Conservation (phyloP, 495 filamentous ascomycete species). For the Talaromyces thailandensis region DNA sequence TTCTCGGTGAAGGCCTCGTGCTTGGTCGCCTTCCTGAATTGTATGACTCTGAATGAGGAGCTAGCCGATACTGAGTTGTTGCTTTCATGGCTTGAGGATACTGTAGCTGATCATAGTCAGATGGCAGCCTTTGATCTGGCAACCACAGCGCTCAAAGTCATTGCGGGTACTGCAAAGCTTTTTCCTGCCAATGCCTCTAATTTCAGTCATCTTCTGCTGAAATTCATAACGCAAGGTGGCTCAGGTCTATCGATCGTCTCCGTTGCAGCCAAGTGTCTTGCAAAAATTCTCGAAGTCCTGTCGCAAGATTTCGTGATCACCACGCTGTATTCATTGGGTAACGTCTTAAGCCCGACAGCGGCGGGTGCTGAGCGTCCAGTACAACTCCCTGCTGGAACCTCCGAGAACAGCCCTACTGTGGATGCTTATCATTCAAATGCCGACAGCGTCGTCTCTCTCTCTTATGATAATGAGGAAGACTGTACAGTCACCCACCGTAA, state of each 20-base stretch:
- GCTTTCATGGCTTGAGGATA: conserved; percentile 76
- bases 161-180: conserved; percentile 69
- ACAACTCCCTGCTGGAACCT: conserved; percentile 6
- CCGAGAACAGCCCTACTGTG: conserved; percentile 14
- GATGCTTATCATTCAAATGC: conserved; percentile 21
- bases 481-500: conserved; percentile 61
- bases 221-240: conserved; percentile 71
- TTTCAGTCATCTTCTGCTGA: conserved; percentile 72
- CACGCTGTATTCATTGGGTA: conserved; percentile 87
- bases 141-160: conserved; percentile 64
- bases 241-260: conserved; percentile 52
- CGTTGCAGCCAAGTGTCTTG: conserved; percentile 73
- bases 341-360: conserved; percentile 66
- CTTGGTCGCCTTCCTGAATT: conserved; percentile 78
- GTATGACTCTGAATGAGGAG: conserved; percentile 67
- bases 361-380: conserved; percentile 17
- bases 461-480: conserved; percentile 64
- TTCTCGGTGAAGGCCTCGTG: conserved; percentile 77
- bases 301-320: conserved; percentile 92
- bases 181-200: conserved; percentile 62
- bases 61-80: conserved; percentile 73
- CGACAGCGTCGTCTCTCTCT: conserved; percentile 71
- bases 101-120: conserved; percentile 65
- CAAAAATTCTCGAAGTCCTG: conserved; percentile 65
- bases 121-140: conserved; percentile 72